Percentiles rank a stretch among this genome's conserved stretches.
These are phyloP conservation scores for Penicillium atrosanguineum DNA, from an alignment of 495 filamentous ascomycete genomes.

Conservation along the genomic window DNA sequence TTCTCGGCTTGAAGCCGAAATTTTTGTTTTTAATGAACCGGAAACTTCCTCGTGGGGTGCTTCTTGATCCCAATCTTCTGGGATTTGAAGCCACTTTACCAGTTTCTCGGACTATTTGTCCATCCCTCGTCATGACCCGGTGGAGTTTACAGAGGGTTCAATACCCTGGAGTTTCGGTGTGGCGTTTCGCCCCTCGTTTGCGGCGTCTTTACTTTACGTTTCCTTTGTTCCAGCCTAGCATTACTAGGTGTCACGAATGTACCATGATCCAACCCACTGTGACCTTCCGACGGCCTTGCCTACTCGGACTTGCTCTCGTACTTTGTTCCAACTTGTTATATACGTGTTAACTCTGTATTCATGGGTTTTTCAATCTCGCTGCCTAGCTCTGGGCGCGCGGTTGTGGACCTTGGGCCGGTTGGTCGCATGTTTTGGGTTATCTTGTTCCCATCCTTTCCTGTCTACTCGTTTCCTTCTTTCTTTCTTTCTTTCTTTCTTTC, in stretches of 20 bases:
- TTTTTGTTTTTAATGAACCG: constrained; percentile 17
- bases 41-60: constrained; percentile 1
- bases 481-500: background rate
- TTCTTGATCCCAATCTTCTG: constrained; percentile 15
- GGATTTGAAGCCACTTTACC: background rate
- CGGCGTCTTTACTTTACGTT: constrained; percentile 21
- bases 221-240: constrained; percentile 29
- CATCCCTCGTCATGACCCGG: constrained; percentile 19
- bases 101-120: constrained; percentile 1
- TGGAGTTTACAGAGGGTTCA: constrained; percentile 19
- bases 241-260: constrained; percentile 25
- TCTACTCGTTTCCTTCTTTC: constrained; percentile 9
- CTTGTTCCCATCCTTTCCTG: constrained; percentile 9
- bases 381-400: background rate
- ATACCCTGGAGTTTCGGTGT: constrained; percentile 26
- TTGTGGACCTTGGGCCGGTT: background rate
- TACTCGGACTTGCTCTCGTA: background rate
- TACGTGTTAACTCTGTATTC: background rate
- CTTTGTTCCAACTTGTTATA: background rate
- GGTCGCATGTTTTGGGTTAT: constrained; percentile 5
- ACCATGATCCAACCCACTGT: constrained; percentile 17
- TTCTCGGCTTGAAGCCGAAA: constrained; percentile 24
- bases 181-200: constrained; percentile 26
- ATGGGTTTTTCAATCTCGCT: background rate
- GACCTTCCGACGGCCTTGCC: background rate